Base-by-base conservation (phyloP, 371 early-diverging fungal genomes). In the Entomophthora muscae region DNA sequence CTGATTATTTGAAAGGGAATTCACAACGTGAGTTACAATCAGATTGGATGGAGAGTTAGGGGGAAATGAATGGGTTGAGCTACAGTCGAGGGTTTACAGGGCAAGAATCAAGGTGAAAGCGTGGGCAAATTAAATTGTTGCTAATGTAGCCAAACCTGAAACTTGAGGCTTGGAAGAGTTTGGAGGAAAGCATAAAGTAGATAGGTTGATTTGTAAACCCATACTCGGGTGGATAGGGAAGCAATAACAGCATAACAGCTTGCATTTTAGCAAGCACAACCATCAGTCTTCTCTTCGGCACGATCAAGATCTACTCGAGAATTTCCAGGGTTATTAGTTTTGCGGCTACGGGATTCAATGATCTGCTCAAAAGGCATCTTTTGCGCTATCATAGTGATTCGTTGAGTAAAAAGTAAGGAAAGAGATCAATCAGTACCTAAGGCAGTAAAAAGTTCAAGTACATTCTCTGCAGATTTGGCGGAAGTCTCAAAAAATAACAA, bases 401-500 rank as follows among this genome's bases (percentile, higher is more conserved):
- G n/a, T 59, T 51, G 7, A 26, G 26, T 23, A 57, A 63, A n/a
- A 17, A 60, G 22, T 32, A 32, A 29, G 22, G 24, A 26, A 63
- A 42, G n/a, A 42, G 53, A 51, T 26, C 56, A 27, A 32, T 3
- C 3, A 54, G 63, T 60, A 81, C 90, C 93, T 78, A 96, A 87
- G 62, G 83, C 80, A 28, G 82, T 83, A 70, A 96, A 95, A 42
- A 95, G 74, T 61, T 90, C 91, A 64, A 78, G 79, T 23, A 95
- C 90, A 66, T 85, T 87, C 32, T 82, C 80, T 10, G 93, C 90
- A 22, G 85, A 84, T 74, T 95, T 93, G 66, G 98, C 98, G 0
- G 91, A 91, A 1, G 95, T 92, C 71, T 95, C 96, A 64, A 88
- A 81, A 71, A 94, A 95, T 61, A 97, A 69, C 55, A 95, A 77